Conservation (phyloP, 768 basidiomycete species). For the Mycena rebaudengoi region DNA sequence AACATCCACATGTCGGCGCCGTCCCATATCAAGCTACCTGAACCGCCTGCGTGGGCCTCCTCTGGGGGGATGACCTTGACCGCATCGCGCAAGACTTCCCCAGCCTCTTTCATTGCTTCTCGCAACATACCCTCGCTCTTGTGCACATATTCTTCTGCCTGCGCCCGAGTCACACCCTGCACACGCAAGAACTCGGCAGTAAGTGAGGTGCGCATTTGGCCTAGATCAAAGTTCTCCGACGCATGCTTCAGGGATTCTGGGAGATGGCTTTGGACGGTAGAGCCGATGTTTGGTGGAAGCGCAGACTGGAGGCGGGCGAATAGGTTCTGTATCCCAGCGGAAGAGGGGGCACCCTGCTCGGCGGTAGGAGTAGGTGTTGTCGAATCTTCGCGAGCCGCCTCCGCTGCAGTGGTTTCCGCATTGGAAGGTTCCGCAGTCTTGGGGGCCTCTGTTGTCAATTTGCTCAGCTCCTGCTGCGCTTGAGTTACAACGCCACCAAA, state of each 20-base stretch:
- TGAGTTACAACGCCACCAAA: slow-evolving; percentile 76
- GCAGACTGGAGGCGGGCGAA: slow-evolving; percentile 78
- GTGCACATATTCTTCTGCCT: slow-evolving; percentile 86
- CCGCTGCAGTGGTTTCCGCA: too few species aligned
- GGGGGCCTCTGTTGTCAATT: slow-evolving; percentile 55
- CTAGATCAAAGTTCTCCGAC: slow-evolving; percentile 71
- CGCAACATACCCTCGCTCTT: slow-evolving; percentile 72
- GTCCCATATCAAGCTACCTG: slow-evolving; percentile 68
- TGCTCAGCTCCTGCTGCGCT: slow-evolving; percentile 80
- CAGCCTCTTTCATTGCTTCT: slow-evolving; percentile 80
- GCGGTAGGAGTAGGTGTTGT: slow-evolving; percentile 37
- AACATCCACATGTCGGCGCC: slow-evolving; percentile 89
- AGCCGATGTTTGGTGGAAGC: slow-evolving; percentile 77
- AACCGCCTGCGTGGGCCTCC: slow-evolving; percentile 39
- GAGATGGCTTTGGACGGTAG: slow-evolving; percentile 71
- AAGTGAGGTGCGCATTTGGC: slow-evolving; percentile 70
- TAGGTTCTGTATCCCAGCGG: slow-evolving; percentile 51
- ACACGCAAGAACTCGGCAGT: slow-evolving; percentile 74
- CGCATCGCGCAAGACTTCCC: slow-evolving; percentile 85
- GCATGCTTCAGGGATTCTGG: slow-evolving; percentile 73
- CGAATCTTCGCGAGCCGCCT: slow-evolving; percentile 32
- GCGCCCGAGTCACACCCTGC: slow-evolving; percentile 76
- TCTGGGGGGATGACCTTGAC: slow-evolving; percentile 94
- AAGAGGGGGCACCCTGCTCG: slow-evolving; percentile 27
- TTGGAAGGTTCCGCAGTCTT: slow-evolving; percentile 19